phyloP scores from a whole-genome alignment of 2,329 filamentous ascomycete species.

The Ophiostoma sp. region DNA sequence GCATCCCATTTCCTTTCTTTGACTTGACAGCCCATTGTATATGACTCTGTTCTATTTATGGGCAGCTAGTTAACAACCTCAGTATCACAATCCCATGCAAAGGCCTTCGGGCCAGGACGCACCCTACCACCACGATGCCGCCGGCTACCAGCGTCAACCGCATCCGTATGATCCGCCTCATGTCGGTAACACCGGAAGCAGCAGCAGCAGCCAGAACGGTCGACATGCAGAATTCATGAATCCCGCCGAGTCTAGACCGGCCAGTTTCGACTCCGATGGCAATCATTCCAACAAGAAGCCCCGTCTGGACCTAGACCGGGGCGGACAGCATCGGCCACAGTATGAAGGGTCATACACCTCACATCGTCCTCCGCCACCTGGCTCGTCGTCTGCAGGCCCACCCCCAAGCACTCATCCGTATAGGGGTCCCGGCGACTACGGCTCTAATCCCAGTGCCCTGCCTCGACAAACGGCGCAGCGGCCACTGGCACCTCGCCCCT shows the following conservation, averaged over 20 bases:
- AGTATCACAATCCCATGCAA: background rate
- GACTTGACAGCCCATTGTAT: too few relatives aligned
- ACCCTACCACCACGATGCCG: background rate
- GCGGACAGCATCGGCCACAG: background rate
- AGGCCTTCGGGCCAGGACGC: background rate
- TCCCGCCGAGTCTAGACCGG: background rate
- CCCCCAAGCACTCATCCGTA: background rate
- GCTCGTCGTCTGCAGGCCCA: background rate
- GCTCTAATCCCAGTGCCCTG: background rate
- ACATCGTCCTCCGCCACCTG: background rate
- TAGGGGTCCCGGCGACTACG: background rate
- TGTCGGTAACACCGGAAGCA: background rate
- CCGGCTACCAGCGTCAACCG: background rate
- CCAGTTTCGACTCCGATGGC: background rate
- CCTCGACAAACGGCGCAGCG: background rate
- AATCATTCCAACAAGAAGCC: background rate
- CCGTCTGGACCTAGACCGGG: background rate
- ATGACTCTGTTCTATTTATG: background rate
- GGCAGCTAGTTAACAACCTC: background rate
- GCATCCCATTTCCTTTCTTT: too few relatives aligned
- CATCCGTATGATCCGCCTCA: background rate
- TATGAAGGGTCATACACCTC: background rate
- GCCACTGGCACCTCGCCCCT: background rate
- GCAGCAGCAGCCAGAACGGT: background rate
- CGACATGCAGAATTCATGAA: background rate